Base-by-base conservation (phyloP, 2,329 filamentous ascomycete species). In the Macrophomina tecta region DNA sequence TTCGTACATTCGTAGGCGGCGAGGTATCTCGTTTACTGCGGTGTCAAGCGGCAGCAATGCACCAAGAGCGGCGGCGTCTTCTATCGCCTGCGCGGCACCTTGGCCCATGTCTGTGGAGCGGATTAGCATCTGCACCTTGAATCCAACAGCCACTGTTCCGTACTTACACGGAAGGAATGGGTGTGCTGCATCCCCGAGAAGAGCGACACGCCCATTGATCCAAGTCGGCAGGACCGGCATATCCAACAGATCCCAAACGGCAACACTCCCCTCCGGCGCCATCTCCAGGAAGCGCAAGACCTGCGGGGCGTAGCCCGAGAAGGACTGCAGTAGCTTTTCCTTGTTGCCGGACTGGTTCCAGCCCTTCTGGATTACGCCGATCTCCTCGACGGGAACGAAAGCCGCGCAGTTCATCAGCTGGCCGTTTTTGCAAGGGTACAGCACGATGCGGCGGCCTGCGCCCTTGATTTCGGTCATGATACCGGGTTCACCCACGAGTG, bases 161-260 rank as follows among this genome's bases (percentile, higher is more conserved):
- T 12, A 75, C 81, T 76, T 73, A 84, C 82, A 84, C 12, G 88
- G 89, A 0, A 88, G 78, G 71, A 91, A 90, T 0, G 89, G 88
- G 73, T 92, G 89, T 0, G 88, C 89, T 0, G 89, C 88, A 73
- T 91, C 89, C 0, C 90, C 89, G 0, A 91, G 74, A 0, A 91
- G 74, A 1, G 83, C 87, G 18, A 90, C 73, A 5, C 80, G 82
- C 0, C 77, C 84, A 3, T 84, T 82, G 0, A 81, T 78, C 85
- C 87, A 91, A 0, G 77, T 81, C 0, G 84, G 82, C 16, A 91
- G 74, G 1, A 81, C 76, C 2, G 86, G 82, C 85, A 90, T 89
- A 69, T 91, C 65, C 45, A 77, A 51, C 55, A 78, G 65, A 63
- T 76, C 74, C 76, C 77, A 78, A 3, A 78, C 75, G 64, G 78